Conservation (phyloP, 1,284 basidiomycete genomes). For the Puccinia novopanici region DNA sequence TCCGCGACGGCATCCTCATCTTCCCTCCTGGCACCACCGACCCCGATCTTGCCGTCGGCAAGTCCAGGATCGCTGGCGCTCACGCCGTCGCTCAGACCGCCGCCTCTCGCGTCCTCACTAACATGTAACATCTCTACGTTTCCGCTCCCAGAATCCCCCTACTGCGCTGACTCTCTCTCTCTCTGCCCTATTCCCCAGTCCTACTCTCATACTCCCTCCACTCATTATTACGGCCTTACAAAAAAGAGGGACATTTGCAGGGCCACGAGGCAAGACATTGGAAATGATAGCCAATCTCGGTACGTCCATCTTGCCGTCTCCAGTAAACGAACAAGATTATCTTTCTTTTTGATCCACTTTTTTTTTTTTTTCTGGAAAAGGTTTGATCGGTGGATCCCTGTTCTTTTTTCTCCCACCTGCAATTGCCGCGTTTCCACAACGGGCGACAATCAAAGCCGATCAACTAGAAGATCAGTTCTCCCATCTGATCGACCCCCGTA, state of each 20-base stretch:
- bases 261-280: conserved; percentile 37
- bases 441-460: conserved; percentile 59
- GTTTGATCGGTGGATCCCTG: conserved; percentile 62
- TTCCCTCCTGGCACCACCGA: conserved; percentile 57
- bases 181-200: conserved; percentile 57
- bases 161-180: neutral
- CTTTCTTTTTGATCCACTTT: neutral
- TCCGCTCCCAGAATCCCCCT: neutral
- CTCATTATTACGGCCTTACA: conserved; percentile 62
- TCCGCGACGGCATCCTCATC: conserved; percentile 63
- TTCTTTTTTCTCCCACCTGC: conserved; percentile 64
- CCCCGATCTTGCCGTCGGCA: conserved; percentile 61
- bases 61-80: conserved; percentile 61
- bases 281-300: conserved; percentile 38
- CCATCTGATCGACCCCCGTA: conserved; percentile 56
- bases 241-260: conserved; percentile 55
- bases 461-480: conserved; percentile 61
- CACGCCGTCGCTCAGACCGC: conserved; percentile 64
- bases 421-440: conserved; percentile 65
- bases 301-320: conserved; percentile 1
- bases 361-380: conserved; percentile 3
- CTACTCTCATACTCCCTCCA: conserved; percentile 64
- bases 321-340: neutral
- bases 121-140: conserved; percentile 60
- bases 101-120: conserved; percentile 63